These are phyloP conservation scores for Phialophora expanda DNA, from an alignment of 2,329 filamentous ascomycete genomes.

Conservation along the genomic window DNA sequence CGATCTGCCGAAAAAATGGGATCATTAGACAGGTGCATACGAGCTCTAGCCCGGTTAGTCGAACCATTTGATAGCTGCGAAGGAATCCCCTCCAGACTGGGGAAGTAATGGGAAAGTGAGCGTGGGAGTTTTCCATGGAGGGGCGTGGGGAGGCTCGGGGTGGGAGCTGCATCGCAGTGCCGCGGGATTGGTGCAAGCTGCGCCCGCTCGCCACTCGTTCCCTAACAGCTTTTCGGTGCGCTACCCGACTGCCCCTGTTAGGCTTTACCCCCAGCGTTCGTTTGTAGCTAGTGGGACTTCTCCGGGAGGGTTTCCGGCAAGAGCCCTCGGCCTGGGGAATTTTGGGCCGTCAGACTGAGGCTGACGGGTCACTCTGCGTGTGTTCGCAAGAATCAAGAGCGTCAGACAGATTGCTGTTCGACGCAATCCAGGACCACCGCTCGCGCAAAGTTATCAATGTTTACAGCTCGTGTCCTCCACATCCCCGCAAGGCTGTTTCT, in stretches of 20 bases:
- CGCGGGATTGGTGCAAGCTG: neutral
- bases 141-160: neutral
- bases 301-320: neutral
- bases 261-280: conserved; percentile 6
- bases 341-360: neutral
- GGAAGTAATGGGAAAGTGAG: neutral
- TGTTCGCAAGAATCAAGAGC: neutral
- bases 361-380: neutral
- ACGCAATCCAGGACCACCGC: neutral
- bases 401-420: neutral
- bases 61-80: neutral
- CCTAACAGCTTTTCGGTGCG: conserved; percentile 5
- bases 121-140: conserved; percentile 9
- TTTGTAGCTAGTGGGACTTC: conserved; percentile 5
- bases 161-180: too few relatives aligned
- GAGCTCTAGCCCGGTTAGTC: conserved; percentile 7
- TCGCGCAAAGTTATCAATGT: too few relatives aligned
- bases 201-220: neutral
- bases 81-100: conserved; percentile 8
- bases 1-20: conserved; percentile 15
- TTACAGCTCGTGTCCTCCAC: neutral
- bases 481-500: neutral
- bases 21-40: conserved; percentile 16
- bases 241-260: conserved; percentile 6
- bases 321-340: neutral